Conservation (phyloP, 495 filamentous ascomycete species). For the Diplogelasinospora grovesii region DNA sequence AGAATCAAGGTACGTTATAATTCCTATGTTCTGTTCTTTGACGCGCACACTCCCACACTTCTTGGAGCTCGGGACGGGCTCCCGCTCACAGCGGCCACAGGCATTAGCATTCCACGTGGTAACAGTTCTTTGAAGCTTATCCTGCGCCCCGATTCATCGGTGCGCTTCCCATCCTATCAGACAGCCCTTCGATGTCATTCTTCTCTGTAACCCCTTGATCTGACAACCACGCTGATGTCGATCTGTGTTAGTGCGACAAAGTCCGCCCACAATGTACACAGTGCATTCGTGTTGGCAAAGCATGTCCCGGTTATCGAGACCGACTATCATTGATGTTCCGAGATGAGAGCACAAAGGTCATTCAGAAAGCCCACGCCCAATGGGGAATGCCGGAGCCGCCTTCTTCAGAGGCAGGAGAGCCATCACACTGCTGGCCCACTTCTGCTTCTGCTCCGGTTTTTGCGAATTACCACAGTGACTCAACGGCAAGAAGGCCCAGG, state of each 20-base stretch:
- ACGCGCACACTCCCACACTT: too few relatives aligned
- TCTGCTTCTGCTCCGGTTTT: too few relatives aligned
- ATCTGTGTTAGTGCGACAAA: conserved; percentile 54
- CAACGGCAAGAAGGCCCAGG: neutral
- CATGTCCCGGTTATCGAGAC: conserved; percentile 64
- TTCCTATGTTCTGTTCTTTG: neutral
- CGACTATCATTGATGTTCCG: conserved; percentile 64
- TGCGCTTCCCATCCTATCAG: neutral
- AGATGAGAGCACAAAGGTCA: conserved; percentile 63
- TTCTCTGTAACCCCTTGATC: neutral
- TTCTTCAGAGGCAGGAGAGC: conserved; percentile 10
- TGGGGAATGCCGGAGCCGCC: conserved; percentile 36
- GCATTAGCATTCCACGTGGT: too few relatives aligned
- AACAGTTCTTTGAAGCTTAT: too few relatives aligned
- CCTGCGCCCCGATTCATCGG: too few relatives aligned
- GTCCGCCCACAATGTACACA: conserved; percentile 59
- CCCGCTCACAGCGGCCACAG: too few relatives aligned
- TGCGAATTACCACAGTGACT: too few relatives aligned
- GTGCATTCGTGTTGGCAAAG: conserved; percentile 49
- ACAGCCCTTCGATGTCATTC: conserved; percentile 7
- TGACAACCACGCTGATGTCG: conserved; percentile 5
- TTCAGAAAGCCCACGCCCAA: conserved; percentile 54
- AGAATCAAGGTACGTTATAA: conserved; percentile 50
- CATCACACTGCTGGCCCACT: conserved; percentile 25
- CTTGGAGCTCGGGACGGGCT: too few relatives aligned